phyloP scores from a whole-genome alignment of 495 filamentous ascomycete species.

The Penicillium subrubescens region DNA sequence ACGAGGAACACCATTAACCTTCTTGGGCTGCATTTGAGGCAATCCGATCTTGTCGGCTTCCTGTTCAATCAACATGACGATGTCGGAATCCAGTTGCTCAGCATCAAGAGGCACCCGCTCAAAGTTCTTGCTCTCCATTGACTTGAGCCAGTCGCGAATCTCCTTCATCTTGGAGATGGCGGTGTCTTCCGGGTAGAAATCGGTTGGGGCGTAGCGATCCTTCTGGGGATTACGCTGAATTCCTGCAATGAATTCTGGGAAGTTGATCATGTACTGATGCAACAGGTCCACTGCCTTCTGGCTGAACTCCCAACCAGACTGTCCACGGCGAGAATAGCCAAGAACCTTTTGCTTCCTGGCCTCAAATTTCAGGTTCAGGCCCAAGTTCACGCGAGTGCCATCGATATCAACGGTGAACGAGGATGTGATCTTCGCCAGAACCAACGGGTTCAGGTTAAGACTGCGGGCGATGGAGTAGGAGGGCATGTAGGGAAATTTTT shows the following conservation, averaged over 20 bases:
- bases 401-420: conserved; percentile 82
- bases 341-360: conserved; percentile 92
- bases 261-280: conserved; percentile 84
- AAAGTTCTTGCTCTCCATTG: conserved; percentile 83
- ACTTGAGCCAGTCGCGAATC: conserved; percentile 89
- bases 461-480: conserved; percentile 84
- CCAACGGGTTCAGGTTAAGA: conserved; percentile 78
- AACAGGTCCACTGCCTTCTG: conserved; percentile 79
- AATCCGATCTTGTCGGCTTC: conserved; percentile 66
- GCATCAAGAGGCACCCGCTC: conserved; percentile 93
- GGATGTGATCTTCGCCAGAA: conserved; percentile 93
- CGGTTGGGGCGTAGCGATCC: conserved; percentile 75
- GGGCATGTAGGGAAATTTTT: conserved; percentile 72
- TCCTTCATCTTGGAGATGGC: conserved; percentile 70
- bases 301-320: conserved; percentile 93
- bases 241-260: conserved; percentile 91
- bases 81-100: conserved; percentile 89
- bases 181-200: conserved; percentile 76
- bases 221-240: conserved; percentile 76
- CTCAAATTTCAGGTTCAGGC: conserved; percentile 96
- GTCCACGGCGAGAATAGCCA: conserved; percentile 85
- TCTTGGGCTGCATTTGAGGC: conserved; percentile 55
- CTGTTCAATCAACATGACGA: conserved; percentile 78
- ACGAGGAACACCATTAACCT: conserved; percentile 76
- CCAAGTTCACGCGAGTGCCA: conserved; percentile 80